phyloP scores from a whole-genome alignment of 2,329 filamentous ascomycete species.

The Fusarium bactridioides region DNA sequence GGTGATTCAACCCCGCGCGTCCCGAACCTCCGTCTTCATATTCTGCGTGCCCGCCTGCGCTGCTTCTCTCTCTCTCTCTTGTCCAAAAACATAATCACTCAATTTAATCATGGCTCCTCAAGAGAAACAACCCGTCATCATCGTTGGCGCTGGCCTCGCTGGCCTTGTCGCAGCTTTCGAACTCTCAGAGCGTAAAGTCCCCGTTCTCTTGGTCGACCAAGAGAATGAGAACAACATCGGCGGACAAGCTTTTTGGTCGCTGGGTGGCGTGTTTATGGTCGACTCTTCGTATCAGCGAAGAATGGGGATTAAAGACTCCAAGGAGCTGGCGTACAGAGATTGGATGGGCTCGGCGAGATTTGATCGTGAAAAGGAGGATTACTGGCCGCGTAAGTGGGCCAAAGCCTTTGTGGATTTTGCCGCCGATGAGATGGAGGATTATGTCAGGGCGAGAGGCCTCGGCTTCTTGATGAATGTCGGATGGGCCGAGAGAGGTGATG shows the following conservation, averaged over 20 bases:
- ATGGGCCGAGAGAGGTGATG: slow-evolving; percentile 69
- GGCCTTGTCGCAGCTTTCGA: slow-evolving; percentile 68
- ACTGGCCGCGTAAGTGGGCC: slow-evolving; percentile 69
- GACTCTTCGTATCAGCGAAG: slow-evolving; percentile 64
- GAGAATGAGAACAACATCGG: slow-evolving; percentile 65
- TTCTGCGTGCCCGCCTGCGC: background rate
- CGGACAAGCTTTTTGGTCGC: slow-evolving; percentile 71
- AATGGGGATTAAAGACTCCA: slow-evolving; percentile 65
- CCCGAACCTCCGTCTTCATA: background rate
- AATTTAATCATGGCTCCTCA: slow-evolving; percentile 9
- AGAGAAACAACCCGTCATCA: slow-evolving; percentile 55
- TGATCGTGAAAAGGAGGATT: slow-evolving; percentile 63
- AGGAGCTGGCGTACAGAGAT: slow-evolving; percentile 64
- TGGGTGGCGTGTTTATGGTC: slow-evolving; percentile 68
- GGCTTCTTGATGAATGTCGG: slow-evolving; percentile 63
- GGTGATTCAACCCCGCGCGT: slow-evolving; percentile 20
- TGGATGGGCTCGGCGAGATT: slow-evolving; percentile 67
- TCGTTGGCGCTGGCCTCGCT: slow-evolving; percentile 65
- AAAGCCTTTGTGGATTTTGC: slow-evolving; percentile 71
- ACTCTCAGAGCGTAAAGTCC: slow-evolving; percentile 59
- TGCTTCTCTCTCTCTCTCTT: background rate
- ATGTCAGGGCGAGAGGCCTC: slow-evolving; percentile 62
- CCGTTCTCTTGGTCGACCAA: slow-evolving; percentile 63
- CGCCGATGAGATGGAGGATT: slow-evolving; percentile 64
- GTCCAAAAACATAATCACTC: background rate